phyloP scores from a whole-genome alignment of 2,329 filamentous ascomycete genomes.

The Talaromyces sp. region DNA sequence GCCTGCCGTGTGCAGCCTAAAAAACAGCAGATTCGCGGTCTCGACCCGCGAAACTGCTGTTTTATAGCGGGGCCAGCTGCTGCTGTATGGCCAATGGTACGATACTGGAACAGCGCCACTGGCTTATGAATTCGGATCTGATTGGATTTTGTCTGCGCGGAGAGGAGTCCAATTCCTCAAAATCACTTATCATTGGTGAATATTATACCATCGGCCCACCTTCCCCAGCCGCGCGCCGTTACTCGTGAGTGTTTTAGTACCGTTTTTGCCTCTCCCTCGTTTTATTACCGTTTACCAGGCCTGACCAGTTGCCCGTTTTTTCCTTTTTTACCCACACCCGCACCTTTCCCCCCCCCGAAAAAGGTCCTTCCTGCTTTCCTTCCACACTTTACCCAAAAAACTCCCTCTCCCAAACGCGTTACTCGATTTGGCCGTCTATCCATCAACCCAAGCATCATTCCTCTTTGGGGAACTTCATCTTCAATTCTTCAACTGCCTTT shows the following conservation, averaged over 20 bases:
- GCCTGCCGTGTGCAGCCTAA: constrained; percentile 18
- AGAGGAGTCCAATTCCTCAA: background rate
- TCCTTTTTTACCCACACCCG: constrained; percentile 26
- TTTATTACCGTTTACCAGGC: background rate
- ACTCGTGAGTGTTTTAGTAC: background rate
- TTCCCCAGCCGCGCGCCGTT: constrained; percentile 17
- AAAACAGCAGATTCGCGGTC: constrained; percentile 9
- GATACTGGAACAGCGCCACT: background rate
- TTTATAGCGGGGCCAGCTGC: background rate
- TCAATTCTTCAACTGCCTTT: constrained; percentile 18
- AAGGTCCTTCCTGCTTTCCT: constrained; percentile 21
- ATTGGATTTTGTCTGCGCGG: background rate
- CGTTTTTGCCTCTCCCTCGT: constrained; percentile 2
- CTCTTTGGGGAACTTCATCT: constrained; percentile 41
- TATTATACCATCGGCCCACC: background rate
- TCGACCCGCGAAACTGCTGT: constrained; percentile 7
- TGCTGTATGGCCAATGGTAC: constrained; percentile 2
- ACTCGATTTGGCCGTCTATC: constrained; percentile 46
- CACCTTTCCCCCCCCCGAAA: constrained; percentile 26
- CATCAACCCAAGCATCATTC: constrained; percentile 43
- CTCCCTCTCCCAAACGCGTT: constrained; percentile 41
- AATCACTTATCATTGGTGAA: background rate
- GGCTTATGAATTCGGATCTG: background rate
- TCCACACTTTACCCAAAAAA: constrained; percentile 40
- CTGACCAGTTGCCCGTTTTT: constrained; percentile 21